A percentile compares a stretch with the other conserved stretches of the same genome.
These are phyloP conservation scores for Pisolithus albus DNA, from an alignment of 768 basidiomycete species.

Conservation along the genomic window DNA sequence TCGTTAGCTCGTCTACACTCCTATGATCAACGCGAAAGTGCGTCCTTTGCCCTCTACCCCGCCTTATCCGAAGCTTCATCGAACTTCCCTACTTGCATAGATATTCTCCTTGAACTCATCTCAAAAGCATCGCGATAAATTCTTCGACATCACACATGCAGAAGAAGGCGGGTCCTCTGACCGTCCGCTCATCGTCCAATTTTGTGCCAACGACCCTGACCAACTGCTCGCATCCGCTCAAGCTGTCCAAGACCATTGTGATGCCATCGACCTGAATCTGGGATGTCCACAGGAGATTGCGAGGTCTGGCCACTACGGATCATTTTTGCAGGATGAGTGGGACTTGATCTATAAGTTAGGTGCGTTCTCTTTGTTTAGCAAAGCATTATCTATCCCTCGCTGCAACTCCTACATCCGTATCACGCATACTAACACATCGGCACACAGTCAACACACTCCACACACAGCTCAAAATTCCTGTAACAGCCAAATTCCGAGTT, in stretches of 20 bases:
- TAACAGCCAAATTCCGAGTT: slow-evolving; percentile 94
- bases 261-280: slow-evolving; percentile 92
- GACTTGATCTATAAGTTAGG: slow-evolving; percentile 72
- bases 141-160: slow-evolving; percentile 60
- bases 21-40: slow-evolving; percentile 96
- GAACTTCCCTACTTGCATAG: slow-evolving; percentile 25
- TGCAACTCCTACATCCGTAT: too few relatives aligned
- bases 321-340: slow-evolving; percentile 70
- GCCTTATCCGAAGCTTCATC: neutral
- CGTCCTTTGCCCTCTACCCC: neutral
- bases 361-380: slow-evolving; percentile 15
- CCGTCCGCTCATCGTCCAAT: slow-evolving; percentile 85
- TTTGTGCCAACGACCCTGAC: slow-evolving; percentile 87
- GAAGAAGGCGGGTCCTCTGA: slow-evolving; percentile 80
- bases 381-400: neutral
- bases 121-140: slow-evolving; percentile 44
- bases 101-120: slow-evolving; percentile 43
- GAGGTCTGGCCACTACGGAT: slow-evolving; percentile 70
- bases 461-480: slow-evolving; percentile 77
- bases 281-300: slow-evolving; percentile 95
- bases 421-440: too few relatives aligned
- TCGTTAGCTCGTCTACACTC: slow-evolving; percentile 38
- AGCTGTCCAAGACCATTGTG: slow-evolving; percentile 70
- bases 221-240: slow-evolving; percentile 72
- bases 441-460: slow-evolving; percentile 78